phyloP scores from a whole-genome alignment of 176 grass and related monocot genomes.

The Juncus effusus region DNA sequence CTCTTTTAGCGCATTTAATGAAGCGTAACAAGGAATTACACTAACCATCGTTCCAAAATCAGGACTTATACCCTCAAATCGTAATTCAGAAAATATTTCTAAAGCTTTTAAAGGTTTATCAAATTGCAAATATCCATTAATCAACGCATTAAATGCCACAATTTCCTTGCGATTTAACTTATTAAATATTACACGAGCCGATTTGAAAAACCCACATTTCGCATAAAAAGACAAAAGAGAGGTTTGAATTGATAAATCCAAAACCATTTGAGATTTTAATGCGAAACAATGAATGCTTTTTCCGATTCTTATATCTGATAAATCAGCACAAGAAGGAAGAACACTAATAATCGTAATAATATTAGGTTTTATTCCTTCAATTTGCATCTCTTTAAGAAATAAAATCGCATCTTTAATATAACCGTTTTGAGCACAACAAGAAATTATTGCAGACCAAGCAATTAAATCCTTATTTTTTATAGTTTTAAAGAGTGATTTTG shows the following conservation, averaged over 20 bases:
- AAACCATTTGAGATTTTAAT: slow-evolving; percentile 43
- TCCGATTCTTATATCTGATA: slow-evolving; percentile 58
- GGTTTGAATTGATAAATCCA: slow-evolving; percentile 53
- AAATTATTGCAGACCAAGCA: slow-evolving; percentile 88
- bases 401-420: slow-evolving; percentile 48
- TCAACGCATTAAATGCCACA: slow-evolving; percentile 77
- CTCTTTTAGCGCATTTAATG: slow-evolving; percentile 32
- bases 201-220: slow-evolving; percentile 63
- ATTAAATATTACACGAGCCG: slow-evolving; percentile 62
- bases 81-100: slow-evolving; percentile 30
- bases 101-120: slow-evolving; percentile 36
- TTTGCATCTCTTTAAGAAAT: slow-evolving; percentile 71
- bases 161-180: slow-evolving; percentile 63
- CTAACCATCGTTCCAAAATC: slow-evolving; percentile 39
- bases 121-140: slow-evolving; percentile 58
- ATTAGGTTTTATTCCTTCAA: slow-evolving; percentile 54
- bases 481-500: slow-evolving; percentile 57
- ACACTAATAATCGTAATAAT: slow-evolving; percentile 47
- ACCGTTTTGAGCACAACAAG: slow-evolving; percentile 64
- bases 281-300: slow-evolving; percentile 72
- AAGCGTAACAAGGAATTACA: slow-evolving; percentile 33
- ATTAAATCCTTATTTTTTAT: slow-evolving; percentile 66
- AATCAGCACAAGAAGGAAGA: slow-evolving; percentile 79
- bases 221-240: slow-evolving; percentile 79
- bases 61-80: slow-evolving; percentile 2